Base-by-base conservation (phyloP, 1,284 basidiomycete species). In the Flammula alnicola region DNA sequence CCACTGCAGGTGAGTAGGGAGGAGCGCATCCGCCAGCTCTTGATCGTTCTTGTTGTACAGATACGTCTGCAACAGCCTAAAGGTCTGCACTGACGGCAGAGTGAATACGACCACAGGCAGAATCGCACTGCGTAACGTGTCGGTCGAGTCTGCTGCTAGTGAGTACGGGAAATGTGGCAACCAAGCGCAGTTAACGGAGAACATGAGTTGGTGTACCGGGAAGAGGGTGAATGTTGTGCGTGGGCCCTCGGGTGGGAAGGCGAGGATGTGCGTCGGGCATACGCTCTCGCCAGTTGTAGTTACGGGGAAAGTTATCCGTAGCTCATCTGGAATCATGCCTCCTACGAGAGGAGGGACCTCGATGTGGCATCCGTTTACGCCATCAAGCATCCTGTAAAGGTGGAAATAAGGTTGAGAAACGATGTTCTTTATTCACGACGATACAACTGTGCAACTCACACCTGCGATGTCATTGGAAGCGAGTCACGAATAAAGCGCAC, bases 41-140 rank as follows among this genome's bases (percentile, higher is more conserved):
- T 40, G 16, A 10, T n/a, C 23, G 12, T 40, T 14, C 25, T 40
- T 40, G 14, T 40, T 40, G 23, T 40, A 27, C 9, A 40, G 5
- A 16, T 19, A 40, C 23, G 38, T 40, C n/a, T 26, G 38, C 25
- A 40, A 12, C 5, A 26, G n/a, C 10, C 19, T 12, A 14, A 40
- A 40, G 16, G 38, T 40, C 23, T 25, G 23, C 11, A 26, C 23
- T 5, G 38, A 40, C n/a, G 38, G 38, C n/a, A 26, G 19, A 25
- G 22, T 14, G 38, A n/a, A 40, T n/a, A 14, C 38, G 38, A 40
- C 25, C 6, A 40, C 38, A 7, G 38, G 25, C 23, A 40, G 38
- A 12, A 14, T 26, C 9, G 38, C 38, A 14, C 38, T 27, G 23
- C 25, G 23, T 11, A 5, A n/a, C 4, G 17, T n/a, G 5, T 26